phyloP scores from a whole-genome alignment of 805 yeast genomes.

The Ogataea kodamae region DNA sequence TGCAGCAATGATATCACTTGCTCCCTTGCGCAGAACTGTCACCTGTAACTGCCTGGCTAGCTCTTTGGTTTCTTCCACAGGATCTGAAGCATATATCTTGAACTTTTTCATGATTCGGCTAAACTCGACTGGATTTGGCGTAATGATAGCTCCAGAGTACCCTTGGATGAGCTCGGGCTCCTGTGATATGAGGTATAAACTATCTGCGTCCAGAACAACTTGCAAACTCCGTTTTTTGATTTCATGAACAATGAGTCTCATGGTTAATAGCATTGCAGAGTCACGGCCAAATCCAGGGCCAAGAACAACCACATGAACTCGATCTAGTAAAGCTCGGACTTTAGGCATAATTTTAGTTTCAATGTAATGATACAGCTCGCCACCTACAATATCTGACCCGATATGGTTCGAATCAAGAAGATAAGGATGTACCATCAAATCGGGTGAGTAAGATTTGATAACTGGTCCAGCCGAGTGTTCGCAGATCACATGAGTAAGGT shows the following conservation, averaged over 20 bases:
- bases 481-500: constrained; percentile 86
- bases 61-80: constrained; percentile 24
- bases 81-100: constrained; percentile 26
- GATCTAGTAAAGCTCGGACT: constrained; percentile 49
- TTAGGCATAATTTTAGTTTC: constrained; percentile 50
- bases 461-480: constrained; percentile 72
- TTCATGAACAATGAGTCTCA: constrained; percentile 54
- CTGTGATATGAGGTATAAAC: constrained; percentile 61
- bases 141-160: constrained; percentile 60
- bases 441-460: constrained; percentile 86
- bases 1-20: constrained; percentile 57
- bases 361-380: constrained; percentile 27
- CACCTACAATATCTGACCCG: constrained; percentile 1
- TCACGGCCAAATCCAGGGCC: constrained; percentile 97
- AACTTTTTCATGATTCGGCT: constrained; percentile 57
- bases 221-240: constrained; percentile 59
- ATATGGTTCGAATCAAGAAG: constrained; percentile 45
- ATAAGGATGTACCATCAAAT: constrained; percentile 95
- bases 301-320: constrained; percentile 78
- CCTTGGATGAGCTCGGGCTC: constrained; percentile 54
- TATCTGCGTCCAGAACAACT: constrained; percentile 87
- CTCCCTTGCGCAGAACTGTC: constrained; percentile 72
- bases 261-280: constrained; percentile 55
- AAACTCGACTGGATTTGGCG: constrained; percentile 90
- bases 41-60: constrained; percentile 52